phyloP scores from a whole-genome alignment of 768 basidiomycete genomes.

The Polyporus arcularius region DNA sequence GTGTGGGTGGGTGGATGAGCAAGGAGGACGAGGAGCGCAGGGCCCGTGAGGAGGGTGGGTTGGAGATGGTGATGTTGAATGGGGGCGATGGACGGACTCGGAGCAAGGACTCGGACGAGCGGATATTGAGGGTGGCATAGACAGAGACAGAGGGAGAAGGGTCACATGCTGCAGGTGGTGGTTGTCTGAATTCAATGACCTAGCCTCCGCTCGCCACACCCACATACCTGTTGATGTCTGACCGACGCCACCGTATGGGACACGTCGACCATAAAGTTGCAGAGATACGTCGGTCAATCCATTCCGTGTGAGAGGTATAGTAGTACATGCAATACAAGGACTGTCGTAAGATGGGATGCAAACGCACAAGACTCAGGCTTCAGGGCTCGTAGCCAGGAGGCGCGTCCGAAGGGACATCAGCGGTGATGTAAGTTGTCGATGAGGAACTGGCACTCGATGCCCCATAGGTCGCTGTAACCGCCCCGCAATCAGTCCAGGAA shows the following conservation, averaged over 20 bases:
- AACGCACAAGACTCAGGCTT: background rate
- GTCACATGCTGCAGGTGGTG: too few species aligned
- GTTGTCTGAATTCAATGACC: background rate
- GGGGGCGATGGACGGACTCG: too few species aligned
- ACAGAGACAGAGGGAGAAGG: too few species aligned
- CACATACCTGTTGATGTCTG: background rate
- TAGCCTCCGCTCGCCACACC: background rate
- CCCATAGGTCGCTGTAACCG: constrained; percentile 19
- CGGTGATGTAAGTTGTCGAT: constrained; percentile 14
- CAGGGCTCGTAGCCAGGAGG: constrained; percentile 31
- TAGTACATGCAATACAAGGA: background rate
- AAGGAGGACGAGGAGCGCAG: too few species aligned
- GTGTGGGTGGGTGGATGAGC: background rate
- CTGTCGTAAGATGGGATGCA: background rate
- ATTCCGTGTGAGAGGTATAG: background rate
- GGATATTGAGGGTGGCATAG: background rate
- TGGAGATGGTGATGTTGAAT: too few species aligned
- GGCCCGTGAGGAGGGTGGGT: too few species aligned
- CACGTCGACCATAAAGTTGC: background rate
- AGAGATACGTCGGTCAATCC: background rate
- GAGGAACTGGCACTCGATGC: constrained; percentile 9
- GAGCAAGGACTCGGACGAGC: too few species aligned
- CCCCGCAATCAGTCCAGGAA: background rate
- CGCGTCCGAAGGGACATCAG: constrained; percentile 25
- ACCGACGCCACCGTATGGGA: background rate